Evolutionary conservation across 164 flowering plant species (phyloP).

Genomic region (Vitis rupestris): DNA sequence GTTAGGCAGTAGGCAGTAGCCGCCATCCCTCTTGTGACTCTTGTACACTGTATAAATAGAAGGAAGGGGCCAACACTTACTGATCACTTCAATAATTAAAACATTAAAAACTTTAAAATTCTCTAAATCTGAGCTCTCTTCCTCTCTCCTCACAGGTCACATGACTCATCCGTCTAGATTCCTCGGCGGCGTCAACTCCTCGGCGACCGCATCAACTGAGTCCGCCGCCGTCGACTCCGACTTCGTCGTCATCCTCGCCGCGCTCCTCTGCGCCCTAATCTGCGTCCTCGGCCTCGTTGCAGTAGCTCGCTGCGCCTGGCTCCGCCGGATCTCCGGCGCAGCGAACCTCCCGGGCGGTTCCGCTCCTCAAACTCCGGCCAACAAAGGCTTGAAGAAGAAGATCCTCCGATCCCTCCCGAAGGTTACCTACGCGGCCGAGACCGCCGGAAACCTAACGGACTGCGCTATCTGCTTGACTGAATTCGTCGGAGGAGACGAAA

Average conservation of each 20-base stretch:
- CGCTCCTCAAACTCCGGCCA: slow-evolving; percentile 26
- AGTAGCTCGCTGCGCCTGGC: slow-evolving; percentile 87
- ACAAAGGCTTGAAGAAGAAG: slow-evolving; percentile 88
- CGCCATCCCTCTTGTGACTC: too few species aligned
- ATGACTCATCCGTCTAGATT: slow-evolving; percentile 39
- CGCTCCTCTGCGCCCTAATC: slow-evolving; percentile 84
- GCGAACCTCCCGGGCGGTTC: slow-evolving; percentile 1
- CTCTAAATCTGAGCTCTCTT: slow-evolving; percentile 5
- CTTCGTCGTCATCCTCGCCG: slow-evolving; percentile 83
- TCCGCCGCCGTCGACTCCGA: slow-evolving; percentile 52
- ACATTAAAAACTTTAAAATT: neutral
- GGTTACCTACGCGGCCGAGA: slow-evolving; percentile 31
- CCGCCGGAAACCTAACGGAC: slow-evolving; percentile 41
- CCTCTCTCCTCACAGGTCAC: slow-evolving; percentile 11
- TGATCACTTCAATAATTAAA: neutral
- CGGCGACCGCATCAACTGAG: slow-evolving; percentile 14
- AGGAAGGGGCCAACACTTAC: too few species aligned
- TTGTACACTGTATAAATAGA: too few species aligned
- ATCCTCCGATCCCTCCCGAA: slow-evolving; percentile 68
- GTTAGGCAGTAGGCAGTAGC: too few species aligned
- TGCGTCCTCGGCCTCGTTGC: slow-evolving; percentile 90
- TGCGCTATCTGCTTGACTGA: slow-evolving; percentile 90
- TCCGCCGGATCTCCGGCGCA: slow-evolving; percentile 47
- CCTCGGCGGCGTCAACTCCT: slow-evolving; percentile 26
- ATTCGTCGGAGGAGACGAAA: slow-evolving; percentile 69